Evolutionary conservation across 768 basidiomycete species (phyloP).

Genomic region (Suillus brevipes): DNA sequence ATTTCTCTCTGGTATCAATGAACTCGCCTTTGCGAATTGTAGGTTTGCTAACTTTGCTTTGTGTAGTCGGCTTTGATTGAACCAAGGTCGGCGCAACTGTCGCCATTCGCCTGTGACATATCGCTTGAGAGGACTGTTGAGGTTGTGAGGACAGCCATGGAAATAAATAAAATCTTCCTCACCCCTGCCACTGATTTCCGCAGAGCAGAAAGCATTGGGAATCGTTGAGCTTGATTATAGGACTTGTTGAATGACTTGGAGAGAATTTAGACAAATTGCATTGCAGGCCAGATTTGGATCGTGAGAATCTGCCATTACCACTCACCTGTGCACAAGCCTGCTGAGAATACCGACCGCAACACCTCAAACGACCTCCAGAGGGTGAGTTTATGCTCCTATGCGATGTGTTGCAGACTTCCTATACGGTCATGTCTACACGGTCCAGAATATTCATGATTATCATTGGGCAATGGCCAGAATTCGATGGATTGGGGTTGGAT

Average conservation of each 20-base stretch:
- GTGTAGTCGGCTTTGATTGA: slow-evolving; percentile 1
- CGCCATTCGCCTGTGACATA: slow-evolving; percentile 16
- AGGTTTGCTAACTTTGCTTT: background rate
- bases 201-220: slow-evolving; percentile 22
- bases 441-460: slow-evolving; percentile 12
- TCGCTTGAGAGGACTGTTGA: slow-evolving; percentile 2
- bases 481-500: slow-evolving; percentile 35
- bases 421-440: background rate
- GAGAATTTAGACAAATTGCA: background rate
- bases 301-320: slow-evolving; percentile 25
- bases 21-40: slow-evolving; percentile 20
- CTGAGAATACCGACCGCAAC: slow-evolving; percentile 20
- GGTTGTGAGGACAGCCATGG: background rate
- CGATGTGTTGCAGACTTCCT: slow-evolving; percentile 5
- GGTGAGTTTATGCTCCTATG: slow-evolving; percentile 36
- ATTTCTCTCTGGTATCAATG: slow-evolving; percentile 9
- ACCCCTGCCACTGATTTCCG: slow-evolving; percentile 18
- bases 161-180: background rate
- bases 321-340: slow-evolving; percentile 4
- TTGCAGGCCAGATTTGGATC: slow-evolving; percentile 23
- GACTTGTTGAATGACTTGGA: background rate
- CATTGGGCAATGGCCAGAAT: slow-evolving; percentile 43
- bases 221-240: slow-evolving; percentile 3
- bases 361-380: slow-evolving; percentile 35
- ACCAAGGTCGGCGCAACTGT: slow-evolving; percentile 9